A percentile compares a stretch with the other conserved stretches of the same genome.
Evolutionary conservation across 495 filamentous ascomycete genomes (phyloP).

Genomic region (Paragyromitra xinjiangensis): DNA sequence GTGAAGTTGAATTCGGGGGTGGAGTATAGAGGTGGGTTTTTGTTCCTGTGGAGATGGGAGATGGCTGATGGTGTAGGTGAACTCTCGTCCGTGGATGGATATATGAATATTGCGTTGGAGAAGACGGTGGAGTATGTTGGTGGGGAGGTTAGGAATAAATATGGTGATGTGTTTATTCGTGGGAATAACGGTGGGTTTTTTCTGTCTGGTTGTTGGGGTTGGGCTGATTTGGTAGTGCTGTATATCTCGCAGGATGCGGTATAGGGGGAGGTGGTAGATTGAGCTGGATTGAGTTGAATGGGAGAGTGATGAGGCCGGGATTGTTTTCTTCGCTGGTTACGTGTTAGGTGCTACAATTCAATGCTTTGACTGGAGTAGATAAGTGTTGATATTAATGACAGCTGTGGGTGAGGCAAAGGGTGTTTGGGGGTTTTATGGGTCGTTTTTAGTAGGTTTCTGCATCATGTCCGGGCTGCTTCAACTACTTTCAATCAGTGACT

Average conservation of each 20-base stretch:
- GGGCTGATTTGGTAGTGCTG: conserved; percentile 65
- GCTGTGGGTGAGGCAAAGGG: no score
- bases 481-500: no score
- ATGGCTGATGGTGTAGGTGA: conserved; percentile 68
- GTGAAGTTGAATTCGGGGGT: conserved; percentile 97
- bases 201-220: neutral
- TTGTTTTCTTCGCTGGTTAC: neutral
- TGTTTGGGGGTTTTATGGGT: neutral
- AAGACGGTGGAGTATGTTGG: conserved; percentile 91
- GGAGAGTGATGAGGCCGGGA: no score
- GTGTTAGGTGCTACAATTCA: neutral
- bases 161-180: conserved; percentile 94
- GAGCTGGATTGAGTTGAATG: no score
- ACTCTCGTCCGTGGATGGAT: conserved; percentile 95
- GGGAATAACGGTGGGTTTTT: conserved; percentile 85
- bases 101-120: conserved; percentile 98
- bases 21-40: conserved; percentile 78
- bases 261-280: neutral
- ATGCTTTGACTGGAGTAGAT: neutral
- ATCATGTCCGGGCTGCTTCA: no score
- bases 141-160: conserved; percentile 78
- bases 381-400: neutral
- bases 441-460: neutral
- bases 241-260: conserved; percentile 74
- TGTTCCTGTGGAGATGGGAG: neutral